Evolutionary conservation across 1,139 yeast species (phyloP).

Genomic region (Candida sanyaensis): DNA sequence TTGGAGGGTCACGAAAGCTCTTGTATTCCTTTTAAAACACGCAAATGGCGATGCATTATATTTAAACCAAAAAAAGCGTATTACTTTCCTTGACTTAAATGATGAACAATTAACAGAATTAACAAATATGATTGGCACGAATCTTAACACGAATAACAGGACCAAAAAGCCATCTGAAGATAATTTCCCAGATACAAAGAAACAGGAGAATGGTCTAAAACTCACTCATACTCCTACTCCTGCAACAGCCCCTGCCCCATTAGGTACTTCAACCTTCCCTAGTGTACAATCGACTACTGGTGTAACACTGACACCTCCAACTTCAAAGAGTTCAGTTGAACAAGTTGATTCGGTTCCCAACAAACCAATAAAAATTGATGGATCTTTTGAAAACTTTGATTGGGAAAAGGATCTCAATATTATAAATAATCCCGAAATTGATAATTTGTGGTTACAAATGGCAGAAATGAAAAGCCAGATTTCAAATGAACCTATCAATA

Average conservation of each 20-base stretch:
- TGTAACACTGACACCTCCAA: not conserved
- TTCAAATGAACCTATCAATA: too few species aligned
- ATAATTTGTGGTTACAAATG: conserved; percentile 40
- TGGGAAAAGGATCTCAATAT: conserved; percentile 17
- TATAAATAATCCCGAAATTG: conserved; percentile 34
- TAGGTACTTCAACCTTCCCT: too few species aligned
- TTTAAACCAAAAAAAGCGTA: conserved; percentile 8
- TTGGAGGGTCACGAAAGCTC: conserved; percentile 44
- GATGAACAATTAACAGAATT: conserved; percentile 29
- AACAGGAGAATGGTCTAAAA: not conserved
- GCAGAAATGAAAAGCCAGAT: conserved; percentile 22
- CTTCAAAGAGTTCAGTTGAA: not conserved
- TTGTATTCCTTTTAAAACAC: conserved; percentile 27
- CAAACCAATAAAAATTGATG: not conserved
- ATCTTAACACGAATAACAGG: conserved; percentile 18
- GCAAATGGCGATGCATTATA: conserved; percentile 26
- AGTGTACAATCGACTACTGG: too few species aligned
- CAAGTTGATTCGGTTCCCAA: conserved; percentile 1
- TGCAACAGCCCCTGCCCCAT: not conserved
- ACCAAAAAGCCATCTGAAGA: conserved; percentile 6
- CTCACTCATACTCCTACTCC: not conserved
- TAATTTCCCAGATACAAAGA: not conserved
- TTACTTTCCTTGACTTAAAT: conserved; percentile 11
- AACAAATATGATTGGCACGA: conserved; percentile 23
- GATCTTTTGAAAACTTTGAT: conserved; percentile 14